phyloP scores from a whole-genome alignment of 164 flowering plant genomes.

The Aristolochia fimbriata region DNA sequence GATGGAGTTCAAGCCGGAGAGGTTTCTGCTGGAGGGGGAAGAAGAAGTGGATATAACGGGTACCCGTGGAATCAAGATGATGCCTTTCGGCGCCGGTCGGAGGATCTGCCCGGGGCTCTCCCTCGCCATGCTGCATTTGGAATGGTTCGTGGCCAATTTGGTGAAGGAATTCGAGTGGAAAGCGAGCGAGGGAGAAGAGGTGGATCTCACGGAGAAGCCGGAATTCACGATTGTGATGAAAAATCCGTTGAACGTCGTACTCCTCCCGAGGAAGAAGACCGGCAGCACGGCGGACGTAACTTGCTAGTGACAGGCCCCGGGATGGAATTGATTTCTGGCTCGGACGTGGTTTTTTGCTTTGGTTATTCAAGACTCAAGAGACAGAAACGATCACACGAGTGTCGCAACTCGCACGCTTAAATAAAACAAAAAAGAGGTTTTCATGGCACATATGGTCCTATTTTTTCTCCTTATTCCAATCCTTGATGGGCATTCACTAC shows the following conservation, averaged over 20 bases:
- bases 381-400: no score
- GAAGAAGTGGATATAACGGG: constrained; percentile 24
- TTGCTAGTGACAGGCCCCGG: no score
- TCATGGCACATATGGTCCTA: no score
- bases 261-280: neutral
- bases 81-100: constrained; percentile 39
- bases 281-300: no score
- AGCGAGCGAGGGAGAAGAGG: constrained; percentile 21
- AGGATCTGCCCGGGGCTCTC: constrained; percentile 21
- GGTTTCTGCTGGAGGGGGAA: constrained; percentile 17
- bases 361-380: no score
- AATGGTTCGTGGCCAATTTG: constrained; percentile 24
- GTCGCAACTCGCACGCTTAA: no score
- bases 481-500: no score
- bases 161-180: constrained; percentile 32
- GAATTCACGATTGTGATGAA: constrained; percentile 37
- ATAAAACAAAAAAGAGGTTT: no score
- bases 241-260: constrained; percentile 24
- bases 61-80: constrained; percentile 39
- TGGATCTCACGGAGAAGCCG: constrained; percentile 35
- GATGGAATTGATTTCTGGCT: no score
- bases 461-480: no score
- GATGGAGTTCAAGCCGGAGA: constrained; percentile 24
- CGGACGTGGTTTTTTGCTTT: no score
- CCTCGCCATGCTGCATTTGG: constrained; percentile 17